Evolutionary conservation across 306 rosid species (phyloP).

Genomic region (Casuarina cunninghamiana): DNA sequence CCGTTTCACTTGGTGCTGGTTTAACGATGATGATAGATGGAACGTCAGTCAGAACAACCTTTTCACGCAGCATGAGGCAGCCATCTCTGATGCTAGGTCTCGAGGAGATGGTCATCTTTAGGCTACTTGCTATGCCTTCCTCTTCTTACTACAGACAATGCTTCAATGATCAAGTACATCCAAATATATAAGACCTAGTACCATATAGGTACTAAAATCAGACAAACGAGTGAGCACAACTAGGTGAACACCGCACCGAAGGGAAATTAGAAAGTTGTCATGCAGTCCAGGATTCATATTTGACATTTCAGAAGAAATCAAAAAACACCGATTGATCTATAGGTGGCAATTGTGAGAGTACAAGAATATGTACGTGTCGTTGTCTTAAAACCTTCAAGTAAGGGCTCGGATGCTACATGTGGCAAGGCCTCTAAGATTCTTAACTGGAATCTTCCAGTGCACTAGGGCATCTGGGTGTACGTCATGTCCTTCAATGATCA

Average conservation of each 20-base stretch:
- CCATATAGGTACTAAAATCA: neutral
- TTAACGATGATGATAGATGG: conserved; percentile 48
- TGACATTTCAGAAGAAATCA: neutral
- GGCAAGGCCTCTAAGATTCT: neutral
- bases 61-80: conserved; percentile 47
- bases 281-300: neutral
- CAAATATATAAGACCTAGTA: neutral
- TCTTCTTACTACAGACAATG: neutral
- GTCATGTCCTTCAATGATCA: neutral
- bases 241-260: neutral
- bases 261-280: neutral
- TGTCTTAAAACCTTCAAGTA: neutral
- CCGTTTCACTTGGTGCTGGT: conserved; percentile 11
- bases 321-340: neutral
- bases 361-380: neutral
- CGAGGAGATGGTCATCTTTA: conserved; percentile 49
- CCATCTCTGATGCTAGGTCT: conserved; percentile 40
- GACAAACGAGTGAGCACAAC: neutral
- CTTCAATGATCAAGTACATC: neutral
- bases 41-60: conserved; percentile 42
- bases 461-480: neutral
- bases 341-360: neutral
- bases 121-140: neutral
- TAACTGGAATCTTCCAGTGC: neutral
- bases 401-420: neutral